Evolutionary conservation across 1,284 basidiomycete species (phyloP).

Genomic region (Leccinum angustisporum): DNA sequence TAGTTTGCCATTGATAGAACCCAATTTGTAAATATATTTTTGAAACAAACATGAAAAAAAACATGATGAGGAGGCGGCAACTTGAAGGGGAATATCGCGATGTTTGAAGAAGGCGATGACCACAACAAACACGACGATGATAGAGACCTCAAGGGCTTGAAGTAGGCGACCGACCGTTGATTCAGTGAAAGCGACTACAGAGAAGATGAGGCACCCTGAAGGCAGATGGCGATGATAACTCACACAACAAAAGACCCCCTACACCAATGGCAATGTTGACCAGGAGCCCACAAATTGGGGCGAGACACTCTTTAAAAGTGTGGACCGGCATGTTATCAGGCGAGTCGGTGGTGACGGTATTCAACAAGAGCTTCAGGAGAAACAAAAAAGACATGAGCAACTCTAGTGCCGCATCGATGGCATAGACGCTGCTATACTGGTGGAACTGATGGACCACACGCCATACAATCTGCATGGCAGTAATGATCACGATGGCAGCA

Average conservation of each 20-base stretch:
- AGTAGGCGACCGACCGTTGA: constrained; percentile 68
- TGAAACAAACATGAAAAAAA: no score
- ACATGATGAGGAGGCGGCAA: not conserved
- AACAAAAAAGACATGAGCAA: constrained; percentile 58
- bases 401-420: constrained; percentile 56
- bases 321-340: constrained; percentile 17
- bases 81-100: constrained; percentile 5
- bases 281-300: constrained; percentile 51
- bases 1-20: no score
- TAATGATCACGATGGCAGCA: constrained; percentile 43
- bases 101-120: constrained; percentile 47
- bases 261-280: constrained; percentile 55
- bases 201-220: constrained; percentile 14
- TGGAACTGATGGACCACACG: constrained; percentile 46
- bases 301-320: constrained; percentile 49
- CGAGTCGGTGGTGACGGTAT: constrained; percentile 48
- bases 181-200: constrained; percentile 65
- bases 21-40: no score
- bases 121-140: constrained; percentile 57
- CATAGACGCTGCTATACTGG: constrained; percentile 52
- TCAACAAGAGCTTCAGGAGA: constrained; percentile 61
- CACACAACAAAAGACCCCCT: constrained; percentile 59
- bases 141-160: constrained; percentile 64
- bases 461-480: constrained; percentile 65
- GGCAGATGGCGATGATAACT: constrained; percentile 31